Evolutionary conservation across 805 yeast species (phyloP).

Genomic region (Nakazawaea ishiwadae): DNA sequence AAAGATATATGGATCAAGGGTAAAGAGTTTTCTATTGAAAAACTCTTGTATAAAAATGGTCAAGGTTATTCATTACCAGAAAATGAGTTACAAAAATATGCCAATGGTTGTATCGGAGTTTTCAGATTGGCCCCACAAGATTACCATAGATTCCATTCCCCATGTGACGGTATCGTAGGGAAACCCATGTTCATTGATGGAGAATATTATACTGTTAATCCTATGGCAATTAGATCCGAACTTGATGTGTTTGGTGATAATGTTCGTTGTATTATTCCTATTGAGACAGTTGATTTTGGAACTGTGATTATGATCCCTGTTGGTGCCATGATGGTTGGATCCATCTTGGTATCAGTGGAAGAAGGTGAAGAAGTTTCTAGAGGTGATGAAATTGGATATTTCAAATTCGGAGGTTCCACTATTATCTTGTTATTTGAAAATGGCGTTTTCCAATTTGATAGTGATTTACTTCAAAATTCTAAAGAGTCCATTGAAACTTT

Average conservation of each 20-base stretch:
- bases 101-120: constrained; percentile 62
- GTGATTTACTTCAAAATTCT: constrained; percentile 70
- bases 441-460: constrained; percentile 53
- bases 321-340: constrained; percentile 99
- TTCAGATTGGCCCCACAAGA: constrained; percentile 96
- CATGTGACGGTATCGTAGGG: constrained; percentile 72
- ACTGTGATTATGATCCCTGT: constrained; percentile 72
- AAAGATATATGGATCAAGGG: constrained; percentile 90
- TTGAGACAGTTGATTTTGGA: constrained; percentile 75
- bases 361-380: constrained; percentile 55
- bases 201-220: constrained; percentile 93
- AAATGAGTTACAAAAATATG: constrained; percentile 24
- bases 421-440: constrained; percentile 61
- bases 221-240: constrained; percentile 89
- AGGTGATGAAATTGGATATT: constrained; percentile 88
- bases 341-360: constrained; percentile 66
- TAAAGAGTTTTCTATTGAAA: constrained; percentile 59
- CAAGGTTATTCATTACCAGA: constrained; percentile 27
- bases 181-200: constrained; percentile 72
- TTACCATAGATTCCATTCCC: constrained; percentile 89
- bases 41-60: constrained; percentile 47
- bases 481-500: constrained; percentile 70
- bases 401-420: constrained; percentile 96
- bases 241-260: constrained; percentile 94
- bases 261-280: constrained; percentile 71